Evolutionary conservation across 495 filamentous ascomycete species (phyloP).

Genomic region (Neurospora sp.): DNA sequence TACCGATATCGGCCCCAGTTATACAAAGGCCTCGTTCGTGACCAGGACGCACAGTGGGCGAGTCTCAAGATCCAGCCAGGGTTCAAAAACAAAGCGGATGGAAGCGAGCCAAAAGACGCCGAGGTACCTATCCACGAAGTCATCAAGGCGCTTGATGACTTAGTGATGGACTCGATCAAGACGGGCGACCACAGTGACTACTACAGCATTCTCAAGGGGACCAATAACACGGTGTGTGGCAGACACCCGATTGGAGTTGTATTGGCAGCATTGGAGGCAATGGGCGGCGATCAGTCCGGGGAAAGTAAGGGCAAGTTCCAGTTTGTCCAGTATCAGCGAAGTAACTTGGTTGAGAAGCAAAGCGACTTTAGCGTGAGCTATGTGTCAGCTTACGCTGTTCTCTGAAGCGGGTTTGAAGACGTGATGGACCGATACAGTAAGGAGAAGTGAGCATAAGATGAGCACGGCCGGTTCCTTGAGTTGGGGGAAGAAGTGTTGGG

Average conservation of each 20-base stretch:
- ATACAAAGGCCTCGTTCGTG: slow-evolving; percentile 10
- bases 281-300: slow-evolving; percentile 28
- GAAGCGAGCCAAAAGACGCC: not conserved
- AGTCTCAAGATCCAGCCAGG: slow-evolving; percentile 39
- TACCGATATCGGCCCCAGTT: slow-evolving; percentile 58
- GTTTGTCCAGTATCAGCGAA: slow-evolving; percentile 88
- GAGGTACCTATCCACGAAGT: slow-evolving; percentile 62
- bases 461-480: not conserved
- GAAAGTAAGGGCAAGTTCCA: slow-evolving; percentile 54
- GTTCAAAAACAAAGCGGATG: slow-evolving; percentile 20
- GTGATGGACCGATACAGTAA: not conserved
- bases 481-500: not conserved
- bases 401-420: slow-evolving; percentile 18
- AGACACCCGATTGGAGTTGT: slow-evolving; percentile 91
- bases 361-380: slow-evolving; percentile 92
- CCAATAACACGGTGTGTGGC: slow-evolving; percentile 89
- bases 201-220: slow-evolving; percentile 53
- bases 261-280: slow-evolving; percentile 72
- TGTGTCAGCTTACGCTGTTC: slow-evolving; percentile 65
- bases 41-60: slow-evolving; percentile 40
- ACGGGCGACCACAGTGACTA: slow-evolving; percentile 61
- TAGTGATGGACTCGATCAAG: slow-evolving; percentile 74
- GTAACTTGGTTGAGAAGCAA: slow-evolving; percentile 58
- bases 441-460: not conserved
- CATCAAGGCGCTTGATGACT: slow-evolving; percentile 69